Base-by-base conservation (phyloP, 139 green algal genomes). In the Tetratostichococcus sp. region DNA sequence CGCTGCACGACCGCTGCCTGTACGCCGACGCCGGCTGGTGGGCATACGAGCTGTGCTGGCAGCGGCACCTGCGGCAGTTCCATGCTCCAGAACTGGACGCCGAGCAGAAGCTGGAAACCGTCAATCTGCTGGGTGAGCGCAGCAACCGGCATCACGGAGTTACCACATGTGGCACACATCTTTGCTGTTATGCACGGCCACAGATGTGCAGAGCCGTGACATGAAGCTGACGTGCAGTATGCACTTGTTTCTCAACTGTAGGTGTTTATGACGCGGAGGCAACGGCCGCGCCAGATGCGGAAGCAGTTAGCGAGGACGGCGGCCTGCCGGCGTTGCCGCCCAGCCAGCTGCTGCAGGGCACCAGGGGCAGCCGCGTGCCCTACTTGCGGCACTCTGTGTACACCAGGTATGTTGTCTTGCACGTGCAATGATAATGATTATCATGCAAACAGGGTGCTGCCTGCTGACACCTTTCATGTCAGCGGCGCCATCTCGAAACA, bases 331-430 rank as follows among this genome's bases (percentile, higher is more conserved):
- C 19, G 50, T 17, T 62, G 50, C 50, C 50, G 17, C 14, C 19
- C 17, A 26, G 17, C 2, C 50, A 62, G 50, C 50, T 62, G 50
- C 50, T 62, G 50, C 19, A 8, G 19, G 50, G 19, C 2, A n/a
- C 58, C 26, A 28, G 6, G 43, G 65, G 33, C n/a, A 31, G 30
- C 43, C 32, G 67, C 57, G 57, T 57, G 35, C 75, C 4, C 75
- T 65, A 30, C 67, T 69, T 0, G 43, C 35, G 28, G 72, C 79
- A 30, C 72, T 75, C 32, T 58, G 78, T 69, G 34, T 79, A 16
- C 78, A 86, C 43, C 73, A 31, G 73, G 31, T 32, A 16, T 65
- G 31, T 17, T 17, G 19, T 28, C 19, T 17, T 28, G 17, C 19
- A 5, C 19, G 2, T 62, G 50, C 50, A 25, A 28, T 62, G 50